Percentiles rank a stretch among this genome's conserved stretches.
These are phyloP conservation scores for Nothophytophthora sp. DNA, from an alignment of 352 stramenopile genomes.

Conservation along the genomic window DNA sequence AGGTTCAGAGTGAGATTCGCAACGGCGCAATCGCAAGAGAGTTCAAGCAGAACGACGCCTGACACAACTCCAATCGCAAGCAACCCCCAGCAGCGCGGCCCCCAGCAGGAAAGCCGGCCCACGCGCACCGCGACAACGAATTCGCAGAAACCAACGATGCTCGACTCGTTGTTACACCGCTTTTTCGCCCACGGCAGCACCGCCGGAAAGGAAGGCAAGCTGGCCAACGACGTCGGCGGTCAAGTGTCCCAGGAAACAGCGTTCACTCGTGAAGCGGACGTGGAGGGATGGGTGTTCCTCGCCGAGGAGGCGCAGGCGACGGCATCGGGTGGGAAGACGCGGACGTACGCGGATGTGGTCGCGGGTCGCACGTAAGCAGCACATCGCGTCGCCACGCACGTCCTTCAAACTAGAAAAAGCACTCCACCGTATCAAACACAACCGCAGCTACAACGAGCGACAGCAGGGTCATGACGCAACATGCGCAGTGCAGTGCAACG, in stretches of 20 bases:
- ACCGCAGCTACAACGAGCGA: no score
- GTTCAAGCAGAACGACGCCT: no score
- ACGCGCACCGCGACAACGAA: background rate
- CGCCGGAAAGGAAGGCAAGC: constrained; percentile 8
- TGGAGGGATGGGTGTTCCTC: constrained; percentile 53
- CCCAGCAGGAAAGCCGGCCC: background rate
- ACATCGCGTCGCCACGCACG: no score
- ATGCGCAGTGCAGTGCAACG: no score
- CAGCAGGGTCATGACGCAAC: no score
- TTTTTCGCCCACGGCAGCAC: constrained; percentile 26
- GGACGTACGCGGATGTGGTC: constrained; percentile 53
- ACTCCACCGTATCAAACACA: no score
- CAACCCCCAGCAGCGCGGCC: background rate
- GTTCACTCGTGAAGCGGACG: constrained; percentile 38
- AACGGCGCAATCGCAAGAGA: no score
- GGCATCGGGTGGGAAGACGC: constrained; percentile 17
- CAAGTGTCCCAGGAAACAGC: constrained; percentile 31
- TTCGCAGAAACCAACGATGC: constrained; percentile 7
- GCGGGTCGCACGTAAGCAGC: constrained; percentile 21
- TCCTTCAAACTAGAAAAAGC: no score
- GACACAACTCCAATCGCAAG: no score
- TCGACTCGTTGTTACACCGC: constrained; percentile 38
- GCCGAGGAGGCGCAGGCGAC: constrained; percentile 27
- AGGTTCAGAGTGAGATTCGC: no score
- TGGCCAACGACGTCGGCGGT: constrained; percentile 1